phyloP scores from a whole-genome alignment of 179 eudicot genomes.

The Beta corolliflora region DNA sequence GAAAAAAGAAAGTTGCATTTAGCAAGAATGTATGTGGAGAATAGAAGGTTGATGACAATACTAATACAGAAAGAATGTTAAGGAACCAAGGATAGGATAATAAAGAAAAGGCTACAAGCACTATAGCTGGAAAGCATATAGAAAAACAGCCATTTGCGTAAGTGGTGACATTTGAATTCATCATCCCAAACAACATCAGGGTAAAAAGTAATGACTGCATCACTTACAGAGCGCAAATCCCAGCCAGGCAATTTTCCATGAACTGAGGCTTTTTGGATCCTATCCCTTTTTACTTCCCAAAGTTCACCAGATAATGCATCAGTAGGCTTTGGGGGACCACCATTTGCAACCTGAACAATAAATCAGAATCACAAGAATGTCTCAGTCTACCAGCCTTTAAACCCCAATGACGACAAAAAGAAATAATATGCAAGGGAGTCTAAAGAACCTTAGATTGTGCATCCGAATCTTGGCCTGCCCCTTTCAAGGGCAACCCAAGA shows the following conservation, averaged over 20 bases:
- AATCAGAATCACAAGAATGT: conserved; percentile 16
- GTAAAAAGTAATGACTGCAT: conserved; percentile 13
- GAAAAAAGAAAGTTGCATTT: too few species aligned
- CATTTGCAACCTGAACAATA: conserved; percentile 54
- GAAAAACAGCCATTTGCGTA: too few species aligned
- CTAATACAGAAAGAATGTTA: too few species aligned
- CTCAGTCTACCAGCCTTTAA: conserved; percentile 7
- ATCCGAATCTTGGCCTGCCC: conserved; percentile 93
- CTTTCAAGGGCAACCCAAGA: conserved; percentile 93
- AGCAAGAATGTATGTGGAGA: too few species aligned
- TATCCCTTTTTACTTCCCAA: conserved; percentile 87
- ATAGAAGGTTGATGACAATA: too few species aligned
- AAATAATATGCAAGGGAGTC: not conserved
- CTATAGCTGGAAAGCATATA: too few species aligned
- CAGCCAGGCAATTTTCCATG: conserved; percentile 88
- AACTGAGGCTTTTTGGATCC: conserved; percentile 73
- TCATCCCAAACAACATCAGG: not conserved
- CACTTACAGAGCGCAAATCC: conserved; percentile 97
- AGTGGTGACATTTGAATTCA: not conserved
- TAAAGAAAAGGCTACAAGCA: too few species aligned
- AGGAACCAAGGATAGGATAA: too few species aligned
- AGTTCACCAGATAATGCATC: conserved; percentile 99
- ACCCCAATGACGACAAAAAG: not conserved
- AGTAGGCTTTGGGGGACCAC: conserved; percentile 70
- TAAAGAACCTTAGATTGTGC: conserved; percentile 62